phyloP scores from a whole-genome alignment of 805 yeast genomes.

The Cephaloascus albidus region DNA sequence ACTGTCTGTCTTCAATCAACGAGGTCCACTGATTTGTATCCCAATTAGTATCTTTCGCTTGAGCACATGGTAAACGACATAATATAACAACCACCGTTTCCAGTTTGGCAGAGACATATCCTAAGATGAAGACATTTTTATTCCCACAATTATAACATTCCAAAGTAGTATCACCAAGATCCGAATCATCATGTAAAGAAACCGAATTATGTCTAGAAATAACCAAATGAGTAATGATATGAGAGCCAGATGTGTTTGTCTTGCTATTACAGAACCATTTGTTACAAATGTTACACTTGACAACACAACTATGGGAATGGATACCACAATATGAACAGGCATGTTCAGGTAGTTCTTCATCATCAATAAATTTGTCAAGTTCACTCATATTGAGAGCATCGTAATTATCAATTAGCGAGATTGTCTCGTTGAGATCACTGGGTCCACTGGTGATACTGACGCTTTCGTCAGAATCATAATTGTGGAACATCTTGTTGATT shows the following conservation, averaged over 20 bases:
- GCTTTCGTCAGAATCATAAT: background rate
- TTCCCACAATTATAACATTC: constrained; percentile 91
- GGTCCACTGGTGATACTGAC: background rate
- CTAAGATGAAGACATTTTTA: constrained; percentile 69
- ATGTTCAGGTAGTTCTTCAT: constrained; percentile 12
- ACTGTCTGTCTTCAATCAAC: constrained; percentile 67
- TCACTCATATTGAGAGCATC: background rate
- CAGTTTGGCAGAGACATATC: constrained; percentile 80
- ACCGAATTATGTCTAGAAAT: constrained; percentile 69
- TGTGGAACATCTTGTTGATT: background rate
- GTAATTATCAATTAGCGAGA: background rate
- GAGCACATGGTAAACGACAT: constrained; percentile 86
- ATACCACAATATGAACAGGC: constrained; percentile 69
- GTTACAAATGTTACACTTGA: constrained; percentile 66
- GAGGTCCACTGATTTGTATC: constrained; percentile 85
- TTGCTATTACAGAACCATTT: constrained; percentile 89
- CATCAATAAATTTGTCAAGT: too few relatives aligned
- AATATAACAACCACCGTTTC: constrained; percentile 81
- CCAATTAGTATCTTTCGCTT: constrained; percentile 69
- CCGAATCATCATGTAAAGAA: constrained; percentile 68
- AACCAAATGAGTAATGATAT: constrained; percentile 79
- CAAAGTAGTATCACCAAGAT: constrained; percentile 75
- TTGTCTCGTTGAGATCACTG: background rate
- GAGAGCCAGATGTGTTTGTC: constrained; percentile 53
- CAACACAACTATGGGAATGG: constrained; percentile 52